A percentile compares a stretch with the other conserved stretches of the same genome.
Conservation (phyloP, 129 eudicot species). For the Chrysanthemum seticuspe region DNA sequence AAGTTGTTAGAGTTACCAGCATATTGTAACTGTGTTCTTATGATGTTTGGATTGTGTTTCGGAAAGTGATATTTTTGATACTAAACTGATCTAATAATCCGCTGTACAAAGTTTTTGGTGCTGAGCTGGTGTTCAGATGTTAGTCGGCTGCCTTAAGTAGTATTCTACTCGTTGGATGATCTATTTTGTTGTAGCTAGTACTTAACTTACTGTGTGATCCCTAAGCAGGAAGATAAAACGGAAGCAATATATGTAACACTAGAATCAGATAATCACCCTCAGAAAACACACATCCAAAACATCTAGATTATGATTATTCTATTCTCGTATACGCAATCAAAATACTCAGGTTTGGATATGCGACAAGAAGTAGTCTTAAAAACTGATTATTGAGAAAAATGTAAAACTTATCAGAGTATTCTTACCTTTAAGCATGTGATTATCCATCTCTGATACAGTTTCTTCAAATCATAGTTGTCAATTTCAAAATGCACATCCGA, state of each 20-base stretch:
- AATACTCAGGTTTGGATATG: background rate
- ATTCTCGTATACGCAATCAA: background rate
- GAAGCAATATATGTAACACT: no score
- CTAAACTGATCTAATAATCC: background rate
- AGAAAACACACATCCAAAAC: background rate
- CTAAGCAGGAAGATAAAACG: background rate
- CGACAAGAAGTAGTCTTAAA: background rate
- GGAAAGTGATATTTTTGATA: background rate
- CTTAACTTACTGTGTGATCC: background rate
- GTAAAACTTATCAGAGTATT: background rate
- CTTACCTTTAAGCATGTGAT: background rate
- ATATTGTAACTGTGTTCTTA: slow-evolving; percentile 3
- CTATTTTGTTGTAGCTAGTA: slow-evolving; percentile 3
- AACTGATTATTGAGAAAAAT: background rate
- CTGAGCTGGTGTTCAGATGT: slow-evolving; percentile 2
- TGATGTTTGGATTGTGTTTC: slow-evolving; percentile 3
- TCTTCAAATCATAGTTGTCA: background rate
- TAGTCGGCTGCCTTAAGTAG: background rate
- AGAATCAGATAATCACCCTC: background rate
- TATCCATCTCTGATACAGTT: no score
- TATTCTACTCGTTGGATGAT: background rate
- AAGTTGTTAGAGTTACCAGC: background rate
- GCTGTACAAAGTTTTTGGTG: background rate
- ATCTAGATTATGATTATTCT: background rate
- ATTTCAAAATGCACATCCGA: background rate